Conservation (phyloP, 108 stramenopile genomes). For the Parmales sp. region DNA sequence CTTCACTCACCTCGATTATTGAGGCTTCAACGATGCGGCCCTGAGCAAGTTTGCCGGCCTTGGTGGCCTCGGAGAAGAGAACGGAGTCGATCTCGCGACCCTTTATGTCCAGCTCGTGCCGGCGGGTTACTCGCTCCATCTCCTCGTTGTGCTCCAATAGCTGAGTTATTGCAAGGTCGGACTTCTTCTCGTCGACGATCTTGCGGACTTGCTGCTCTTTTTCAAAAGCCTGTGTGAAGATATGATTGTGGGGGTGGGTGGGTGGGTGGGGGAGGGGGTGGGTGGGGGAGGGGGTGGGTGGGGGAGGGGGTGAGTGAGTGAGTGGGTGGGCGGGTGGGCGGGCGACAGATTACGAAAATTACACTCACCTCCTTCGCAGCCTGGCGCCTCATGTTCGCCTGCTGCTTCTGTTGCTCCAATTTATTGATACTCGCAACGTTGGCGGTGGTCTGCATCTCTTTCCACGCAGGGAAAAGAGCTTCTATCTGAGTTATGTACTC, state of each 20-base stretch:
- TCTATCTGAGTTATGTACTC: neutral
- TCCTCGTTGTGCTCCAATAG: constrained; percentile 9
- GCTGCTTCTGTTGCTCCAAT: neutral
- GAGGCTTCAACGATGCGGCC: neutral
- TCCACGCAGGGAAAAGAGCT: neutral
- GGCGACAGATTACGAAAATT: too few species aligned
- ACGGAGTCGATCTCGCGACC: neutral
- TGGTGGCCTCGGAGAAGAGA: neutral
- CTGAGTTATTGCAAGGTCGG: neutral
- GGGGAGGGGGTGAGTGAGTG: too few species aligned
- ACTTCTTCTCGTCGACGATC: neutral
- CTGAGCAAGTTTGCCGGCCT: neutral
- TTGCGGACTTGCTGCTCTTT: neutral
- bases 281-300: too few species aligned
- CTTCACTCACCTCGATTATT: too few species aligned
- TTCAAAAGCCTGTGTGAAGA: too few species aligned
- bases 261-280: too few species aligned
- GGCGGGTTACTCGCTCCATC: neutral
- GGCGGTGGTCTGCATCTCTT: neutral
- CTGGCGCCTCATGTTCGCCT: neutral
- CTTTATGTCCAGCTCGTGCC: neutral
- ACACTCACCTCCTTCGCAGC: neutral
- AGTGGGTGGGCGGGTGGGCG: too few species aligned
- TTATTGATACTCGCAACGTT: neutral
- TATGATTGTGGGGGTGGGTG: too few species aligned